Evolutionary conservation across 495 filamentous ascomycete species (phyloP), one percentile per base, ranked within the genome.

Genomic region (Aspergillus cristatus): DNA sequence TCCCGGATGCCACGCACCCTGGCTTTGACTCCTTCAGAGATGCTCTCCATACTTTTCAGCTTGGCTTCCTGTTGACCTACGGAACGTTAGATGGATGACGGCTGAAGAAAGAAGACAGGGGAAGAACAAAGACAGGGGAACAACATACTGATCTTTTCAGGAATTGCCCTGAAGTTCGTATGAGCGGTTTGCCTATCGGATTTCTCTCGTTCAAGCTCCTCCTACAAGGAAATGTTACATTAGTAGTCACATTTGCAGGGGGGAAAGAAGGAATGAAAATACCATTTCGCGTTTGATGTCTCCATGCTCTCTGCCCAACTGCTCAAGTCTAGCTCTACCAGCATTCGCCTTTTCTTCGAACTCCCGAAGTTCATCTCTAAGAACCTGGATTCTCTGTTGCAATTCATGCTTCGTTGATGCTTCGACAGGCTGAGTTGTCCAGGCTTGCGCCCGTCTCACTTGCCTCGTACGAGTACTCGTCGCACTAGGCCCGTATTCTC

Each of bases 361-460:
- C 3, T 54, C 56, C 13, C 53, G 54, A 14, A 71, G 29, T 26
- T 77, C 58, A 5, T 63, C 57, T 8, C 62, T 63, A 29, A 71
- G 57, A 3, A 65, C 36, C 1, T 48, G 32, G 18, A 78, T 71
- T 0, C 57, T 62, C 20, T 55, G 50, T 36, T 64, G 50, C 14
- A 78, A 17, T 29, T 67, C 67, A 10, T 58, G 50, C 48, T 81
- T 86, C 36, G 74, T 70, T 18, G 70, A 60, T 1, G 50, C 46
- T 54, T 91, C 82, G 10, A 86, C 73, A 3, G 85, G 82, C 47
- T 85, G 77, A 41, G 86, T 74, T 2, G 82, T 86, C 83, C 87
- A 96, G 37, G 72, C 66, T 11, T 50, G 54, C 3, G 83, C 85
- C 24, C 46, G 55, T 8, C 46, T 61, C 1, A 94, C 40, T 33